These are phyloP conservation scores for Apiospora saccharicola DNA, from an alignment of 2,329 filamentous ascomycete species.

Conservation along the genomic window DNA sequence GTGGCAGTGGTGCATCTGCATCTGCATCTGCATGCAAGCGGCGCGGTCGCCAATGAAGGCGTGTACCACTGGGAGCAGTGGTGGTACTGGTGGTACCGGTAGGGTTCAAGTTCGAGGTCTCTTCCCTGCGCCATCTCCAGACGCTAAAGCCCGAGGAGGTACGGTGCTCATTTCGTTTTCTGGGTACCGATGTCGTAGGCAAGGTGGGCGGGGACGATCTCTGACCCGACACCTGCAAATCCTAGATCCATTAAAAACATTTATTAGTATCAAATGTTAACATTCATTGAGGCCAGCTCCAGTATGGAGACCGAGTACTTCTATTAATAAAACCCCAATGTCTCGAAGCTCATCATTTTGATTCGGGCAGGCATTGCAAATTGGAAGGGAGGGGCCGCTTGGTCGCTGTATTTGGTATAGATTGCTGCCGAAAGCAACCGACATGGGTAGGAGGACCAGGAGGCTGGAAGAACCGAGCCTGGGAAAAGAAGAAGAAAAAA, in stretches of 20 bases:
- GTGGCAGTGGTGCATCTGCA: slow-evolving; percentile 15
- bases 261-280: not conserved
- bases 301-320: not conserved
- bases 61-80: not conserved
- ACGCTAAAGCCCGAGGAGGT: slow-evolving; percentile 27
- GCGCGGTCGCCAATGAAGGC: slow-evolving; percentile 13
- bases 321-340: slow-evolving; percentile 11
- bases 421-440: not conserved
- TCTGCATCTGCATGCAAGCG: slow-evolving; percentile 17
- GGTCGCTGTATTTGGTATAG: not conserved
- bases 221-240: not conserved
- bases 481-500: not conserved
- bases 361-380: slow-evolving; percentile 3
- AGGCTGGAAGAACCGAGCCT: not conserved
- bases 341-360: not conserved
- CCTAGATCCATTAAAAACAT: not conserved
- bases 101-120: not conserved
- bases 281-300: not conserved
- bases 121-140: slow-evolving; percentile 22
- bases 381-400: not conserved
- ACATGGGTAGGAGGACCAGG: not conserved
- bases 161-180: slow-evolving; percentile 27
- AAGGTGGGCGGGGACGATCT: not conserved
- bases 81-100: not conserved
- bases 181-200: slow-evolving; percentile 25